These are phyloP conservation scores for Physocladia obscura DNA, from an alignment of 192 early-diverging fungal genomes.

Conservation along the genomic window DNA sequence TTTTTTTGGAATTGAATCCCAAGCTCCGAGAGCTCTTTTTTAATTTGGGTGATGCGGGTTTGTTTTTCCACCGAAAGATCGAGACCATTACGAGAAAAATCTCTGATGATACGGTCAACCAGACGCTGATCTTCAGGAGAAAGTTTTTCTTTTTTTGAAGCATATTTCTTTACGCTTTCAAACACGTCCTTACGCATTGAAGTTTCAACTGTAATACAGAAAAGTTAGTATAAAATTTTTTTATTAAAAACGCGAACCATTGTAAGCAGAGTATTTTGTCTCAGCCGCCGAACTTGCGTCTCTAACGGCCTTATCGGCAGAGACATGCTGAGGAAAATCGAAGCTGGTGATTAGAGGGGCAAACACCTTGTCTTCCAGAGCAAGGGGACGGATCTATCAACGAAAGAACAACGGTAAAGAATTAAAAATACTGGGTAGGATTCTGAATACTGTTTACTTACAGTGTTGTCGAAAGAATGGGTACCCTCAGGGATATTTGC, in stretches of 20 bases:
- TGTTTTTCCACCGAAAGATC: conserved; percentile 62
- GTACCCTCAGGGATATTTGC: background rate
- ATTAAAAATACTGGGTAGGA: background rate
- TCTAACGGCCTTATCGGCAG: conserved; percentile 32
- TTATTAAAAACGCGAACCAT: background rate
- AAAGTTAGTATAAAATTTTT: background rate
- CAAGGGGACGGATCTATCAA: background rate
- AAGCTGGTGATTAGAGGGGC: conserved; percentile 3
- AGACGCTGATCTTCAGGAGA: conserved; percentile 69
- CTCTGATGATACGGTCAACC: conserved; percentile 63
- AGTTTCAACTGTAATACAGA: conserved; percentile 35
- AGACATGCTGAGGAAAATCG: conserved; percentile 37
- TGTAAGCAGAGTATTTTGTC: conserved; percentile 8
- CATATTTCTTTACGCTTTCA: conserved; percentile 20
- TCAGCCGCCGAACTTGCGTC: conserved; percentile 36
- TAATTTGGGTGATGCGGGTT: conserved; percentile 59
- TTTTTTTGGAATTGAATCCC: conserved; percentile 72
- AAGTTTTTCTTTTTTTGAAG: conserved; percentile 30
- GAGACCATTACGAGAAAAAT: conserved; percentile 72
- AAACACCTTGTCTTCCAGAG: background rate
- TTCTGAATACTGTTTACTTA: background rate
- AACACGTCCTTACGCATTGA: conserved; percentile 42
- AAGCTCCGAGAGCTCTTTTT: conserved; percentile 67
- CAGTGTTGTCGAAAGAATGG: conserved; percentile 5
- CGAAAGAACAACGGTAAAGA: background rate